A percentile compares a stretch with the other conserved stretches of the same genome.
phyloP scores from a whole-genome alignment of 306 rosid genomes.

The Prunus fruticosa region DNA sequence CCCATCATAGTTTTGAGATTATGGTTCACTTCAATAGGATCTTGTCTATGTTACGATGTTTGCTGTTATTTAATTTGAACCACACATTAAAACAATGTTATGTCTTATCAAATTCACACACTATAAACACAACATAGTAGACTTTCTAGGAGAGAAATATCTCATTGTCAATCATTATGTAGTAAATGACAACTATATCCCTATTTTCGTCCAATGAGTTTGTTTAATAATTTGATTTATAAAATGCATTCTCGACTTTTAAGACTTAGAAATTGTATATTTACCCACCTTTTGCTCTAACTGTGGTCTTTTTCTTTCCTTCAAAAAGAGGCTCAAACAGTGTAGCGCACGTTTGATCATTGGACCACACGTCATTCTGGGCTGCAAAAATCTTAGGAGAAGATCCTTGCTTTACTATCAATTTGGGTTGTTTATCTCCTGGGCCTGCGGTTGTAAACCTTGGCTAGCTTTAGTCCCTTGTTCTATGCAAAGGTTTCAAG shows the following conservation, averaged over 20 bases:
- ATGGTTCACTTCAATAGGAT: no score
- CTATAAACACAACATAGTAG: not conserved
- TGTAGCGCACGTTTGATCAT: no score
- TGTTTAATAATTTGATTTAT: not conserved
- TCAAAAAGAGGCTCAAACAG: no score
- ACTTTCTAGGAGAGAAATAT: not conserved
- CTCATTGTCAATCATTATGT: not conserved
- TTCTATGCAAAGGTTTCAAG: no score
- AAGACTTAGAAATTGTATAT: not conserved
- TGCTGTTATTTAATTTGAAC: not conserved
- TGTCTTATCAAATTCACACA: not conserved
- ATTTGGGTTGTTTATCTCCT: not conserved
- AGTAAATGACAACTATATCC: not conserved
- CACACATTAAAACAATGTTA: not conserved
- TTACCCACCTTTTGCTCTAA: no score
- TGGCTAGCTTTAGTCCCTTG: no score
- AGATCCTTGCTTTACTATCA: no score
- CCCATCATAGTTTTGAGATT: not conserved
- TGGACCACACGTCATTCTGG: no score
- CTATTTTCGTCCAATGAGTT: no score
- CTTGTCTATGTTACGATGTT: not conserved
- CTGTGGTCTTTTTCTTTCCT: no score
- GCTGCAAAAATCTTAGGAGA: no score
- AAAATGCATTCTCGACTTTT: not conserved
- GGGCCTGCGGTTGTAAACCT: not conserved